These are phyloP conservation scores for Pseudoneurospora amorphoporcata DNA, from an alignment of 495 filamentous ascomycete species.

Conservation along the genomic window DNA sequence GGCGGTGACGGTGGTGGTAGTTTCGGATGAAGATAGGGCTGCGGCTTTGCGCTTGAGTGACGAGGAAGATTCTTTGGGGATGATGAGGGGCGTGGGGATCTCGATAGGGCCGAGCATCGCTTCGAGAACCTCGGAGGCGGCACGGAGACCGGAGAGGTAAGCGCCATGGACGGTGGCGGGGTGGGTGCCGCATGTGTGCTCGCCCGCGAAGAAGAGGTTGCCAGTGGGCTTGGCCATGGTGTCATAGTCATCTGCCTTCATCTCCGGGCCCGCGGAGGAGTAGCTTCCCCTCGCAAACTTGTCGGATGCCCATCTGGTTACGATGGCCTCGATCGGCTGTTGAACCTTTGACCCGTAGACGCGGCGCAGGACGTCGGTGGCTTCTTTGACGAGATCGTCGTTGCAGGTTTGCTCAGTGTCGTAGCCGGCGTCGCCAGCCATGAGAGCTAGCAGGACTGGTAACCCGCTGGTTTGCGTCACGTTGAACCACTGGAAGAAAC, in stretches of 20 bases:
- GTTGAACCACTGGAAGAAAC: constrained; percentile 98
- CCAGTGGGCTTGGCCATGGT: constrained; percentile 76
- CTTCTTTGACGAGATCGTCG: constrained; percentile 64
- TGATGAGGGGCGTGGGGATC: constrained; percentile 56
- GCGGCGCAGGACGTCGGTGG: constrained; percentile 57
- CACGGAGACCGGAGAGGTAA: constrained; percentile 85
- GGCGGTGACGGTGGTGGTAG: neutral
- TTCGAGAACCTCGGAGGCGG: constrained; percentile 74
- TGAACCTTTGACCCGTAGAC: constrained; percentile 51
- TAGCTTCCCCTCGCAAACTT: constrained; percentile 85
- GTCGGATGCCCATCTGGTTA: constrained; percentile 91
- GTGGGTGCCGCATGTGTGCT: constrained; percentile 90
- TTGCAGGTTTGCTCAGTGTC: constrained; percentile 70
- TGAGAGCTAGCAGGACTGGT: constrained; percentile 80
- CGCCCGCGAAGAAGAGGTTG: constrained; percentile 91
- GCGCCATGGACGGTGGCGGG: constrained; percentile 95
- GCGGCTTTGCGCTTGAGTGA: constrained; percentile 45
- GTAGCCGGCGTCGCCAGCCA: constrained; percentile 92
- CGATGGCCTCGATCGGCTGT: constrained; percentile 71
- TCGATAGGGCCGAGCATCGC: constrained; percentile 67
- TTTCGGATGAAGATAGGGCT: neutral
- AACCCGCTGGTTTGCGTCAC: constrained; percentile 78
- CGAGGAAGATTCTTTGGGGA: constrained; percentile 44
- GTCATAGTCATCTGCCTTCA: constrained; percentile 84
- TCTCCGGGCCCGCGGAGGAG: constrained; percentile 76